Evolutionary conservation across 2,329 filamentous ascomycete species (phyloP), one percentile per base, ranked within the genome.

Genomic region (Fusarium acutatum): DNA sequence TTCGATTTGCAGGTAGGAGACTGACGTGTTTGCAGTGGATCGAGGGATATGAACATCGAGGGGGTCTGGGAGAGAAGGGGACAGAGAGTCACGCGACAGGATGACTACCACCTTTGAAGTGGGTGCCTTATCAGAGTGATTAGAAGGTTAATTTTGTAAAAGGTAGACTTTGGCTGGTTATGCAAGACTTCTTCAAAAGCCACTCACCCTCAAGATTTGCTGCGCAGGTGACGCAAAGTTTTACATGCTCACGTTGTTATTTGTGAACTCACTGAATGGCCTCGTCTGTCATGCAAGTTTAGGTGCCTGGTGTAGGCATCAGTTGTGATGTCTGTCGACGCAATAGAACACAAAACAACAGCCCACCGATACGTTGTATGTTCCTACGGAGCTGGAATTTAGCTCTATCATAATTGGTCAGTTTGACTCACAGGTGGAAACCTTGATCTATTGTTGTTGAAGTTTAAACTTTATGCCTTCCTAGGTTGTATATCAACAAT

Each of bases 51-150:
- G 76, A 72, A 72, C 0, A 75, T 78, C 3, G 49, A 60, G 3
- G 35, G 67, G 1, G 72, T 78, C 3, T 78, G 76, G 76, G 75
- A 78, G 63, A 67, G 73, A 56, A 71, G 71, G 11, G 76, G 76
- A 0, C 64, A 75, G 7, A 77, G 59, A 34, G 73, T 77, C 7
- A 60, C 32, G 2, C 46, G 65, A n/a, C 62, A 64, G 2, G 67
- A 72, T 14, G 76, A 78, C 12, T 78, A 78, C 13, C 76, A 78
- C 17, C 64, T 78, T 3, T 77, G 24, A 66, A 3, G 1, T 8
- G 7, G 9, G 14, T 26, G 28, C 22, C 2, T 22, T 17, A 9
- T 24, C 4, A 22, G 4, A 7, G 9, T 3, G n/a, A 24, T 15
- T 14, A 20, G 14, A 18, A 22, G 6, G 10, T 22, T n/a, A 13